Evolutionary conservation across 345 rosid species (phyloP), one percentile per base, ranked within the genome.

Genomic region (Trapa incisa): DNA sequence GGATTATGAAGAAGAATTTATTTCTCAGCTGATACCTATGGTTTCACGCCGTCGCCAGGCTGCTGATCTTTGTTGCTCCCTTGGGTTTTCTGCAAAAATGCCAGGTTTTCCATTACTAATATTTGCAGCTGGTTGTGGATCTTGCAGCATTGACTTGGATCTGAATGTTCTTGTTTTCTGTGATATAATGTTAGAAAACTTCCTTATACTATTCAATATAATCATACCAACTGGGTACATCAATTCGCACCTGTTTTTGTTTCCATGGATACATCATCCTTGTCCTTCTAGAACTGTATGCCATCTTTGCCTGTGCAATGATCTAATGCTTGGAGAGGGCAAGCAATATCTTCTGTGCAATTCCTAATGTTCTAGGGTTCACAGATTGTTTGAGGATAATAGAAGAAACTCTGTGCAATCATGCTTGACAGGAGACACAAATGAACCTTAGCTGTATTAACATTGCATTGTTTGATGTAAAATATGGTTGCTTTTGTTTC

Each of bases 21-120:
- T 94, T 41, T 77, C 74, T 64, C 82, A 87, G 85, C 82, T 95
- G 37, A 80, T 95, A 65, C 97, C 99, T 41, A 91, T 91, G 97
- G 97, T 95, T 74, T 91, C 97, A 67, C 97, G 97, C 74, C 96
- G 99, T 64, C 97, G 92, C 66, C 99, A 95, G 80, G 87, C 96
- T 61, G 96, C 97, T 73, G 96, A 87, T 75, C 81, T 95, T 33
- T 95, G 86, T 73, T 94, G 96, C 32, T 82, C 88, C 67, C 97
- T 94, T 79, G 93, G 96, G 73, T 76, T 94, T 68, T 80, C 96
- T 39, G 89, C 84, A 38, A 87, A 86, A 76, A 94, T 94, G 97
- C 88, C 93, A 87, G 99, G 99, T 94, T 76, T 78, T 87, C 74
- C 71, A 33, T 70, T 72, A 73, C 63, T 48, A 62, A 37, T 68